Base-by-base conservation (phyloP, 1,284 basidiomycete species). In the Polyporus tsugae region DNA sequence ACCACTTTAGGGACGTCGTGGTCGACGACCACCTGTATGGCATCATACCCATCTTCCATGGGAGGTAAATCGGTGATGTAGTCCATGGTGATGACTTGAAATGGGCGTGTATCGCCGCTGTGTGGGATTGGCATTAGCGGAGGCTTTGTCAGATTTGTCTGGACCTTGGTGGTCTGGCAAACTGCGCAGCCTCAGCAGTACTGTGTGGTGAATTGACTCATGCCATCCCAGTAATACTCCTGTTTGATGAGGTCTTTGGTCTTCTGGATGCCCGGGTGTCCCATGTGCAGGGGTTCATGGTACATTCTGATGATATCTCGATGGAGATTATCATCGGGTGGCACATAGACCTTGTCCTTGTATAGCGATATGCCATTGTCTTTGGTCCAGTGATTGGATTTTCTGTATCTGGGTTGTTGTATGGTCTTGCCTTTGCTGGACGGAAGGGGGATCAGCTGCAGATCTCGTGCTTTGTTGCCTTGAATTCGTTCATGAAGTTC, bases 171-270 rank as follows among this genome's bases (percentile, higher is more conserved):
- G 1, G 71, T 35, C 66, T 82, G 80, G 65, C 85, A 87, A 0
- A 63, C 72, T 0, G 77, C 68, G 66, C 86, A 88, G 0, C 78
- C 76, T 1, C 73, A 60, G 0, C 84, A 75, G 67, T 86, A 87
- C 0, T 70, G 58, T 0, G 57, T 62, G 0, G 81, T 71, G 53
- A 79, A 75, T 0, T 63, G 65, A 0, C 66, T 49, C 25, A 87
- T 75, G 0, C 68, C 17, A 2, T 82, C 84, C 86, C 86, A 88
- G 22, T 19, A 33, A 52, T 44, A 69, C 15, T 65, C 62, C 13
- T 58, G 19, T 39, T 44, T n/a, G 1, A 69, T 35, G 7, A 66
- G 55, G 2, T 63, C 22, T 15, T 36, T 36, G 15, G 68, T 66
- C 44, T 66, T 69, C 19, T 41, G 22, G 19, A 57, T 57, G 1